Evolutionary conservation across 2,329 filamentous ascomycete genomes (phyloP).

Genomic region (Pestalotiopsis sp.): DNA sequence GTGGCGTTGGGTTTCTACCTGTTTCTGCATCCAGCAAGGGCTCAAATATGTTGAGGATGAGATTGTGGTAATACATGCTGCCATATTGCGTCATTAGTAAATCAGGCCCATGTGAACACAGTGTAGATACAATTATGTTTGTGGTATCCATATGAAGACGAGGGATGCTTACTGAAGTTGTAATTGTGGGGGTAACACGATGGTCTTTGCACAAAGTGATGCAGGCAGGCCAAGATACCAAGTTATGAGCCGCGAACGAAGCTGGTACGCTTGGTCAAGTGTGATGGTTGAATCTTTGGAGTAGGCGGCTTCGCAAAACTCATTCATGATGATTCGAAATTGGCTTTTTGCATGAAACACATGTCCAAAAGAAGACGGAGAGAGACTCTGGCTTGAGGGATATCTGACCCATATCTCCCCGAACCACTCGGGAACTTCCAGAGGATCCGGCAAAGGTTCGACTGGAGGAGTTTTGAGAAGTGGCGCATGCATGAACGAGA

Average conservation of each 20-base stretch:
- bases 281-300: not conserved
- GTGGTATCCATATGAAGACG: slow-evolving; percentile 16
- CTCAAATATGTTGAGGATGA: slow-evolving; percentile 30
- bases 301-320: slow-evolving; percentile 24
- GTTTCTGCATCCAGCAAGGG: slow-evolving; percentile 20
- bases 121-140: not conserved
- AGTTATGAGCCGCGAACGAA: not conserved
- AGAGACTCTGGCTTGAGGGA: slow-evolving; percentile 24
- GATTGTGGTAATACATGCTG: slow-evolving; percentile 27
- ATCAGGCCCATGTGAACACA: not conserved
- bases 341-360: slow-evolving; percentile 31
- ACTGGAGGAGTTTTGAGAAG: slow-evolving; percentile 26
- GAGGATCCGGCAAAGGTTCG: slow-evolving; percentile 29
- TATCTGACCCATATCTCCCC: slow-evolving; percentile 35
- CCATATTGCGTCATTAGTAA: not conserved
- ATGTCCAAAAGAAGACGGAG: slow-evolving; percentile 28
- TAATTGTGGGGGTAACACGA: slow-evolving; percentile 33
- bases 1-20: slow-evolving; percentile 14
- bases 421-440: slow-evolving; percentile 29
- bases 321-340: slow-evolving; percentile 30
- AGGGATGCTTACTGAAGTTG: slow-evolving; percentile 28
- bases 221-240: slow-evolving; percentile 28
- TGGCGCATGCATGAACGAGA: slow-evolving; percentile 28
- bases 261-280: not conserved
- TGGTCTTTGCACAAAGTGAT: slow-evolving; percentile 26